Base-by-base conservation (phyloP, 495 filamentous ascomycete genomes). In the Penicillium canariense region DNA sequence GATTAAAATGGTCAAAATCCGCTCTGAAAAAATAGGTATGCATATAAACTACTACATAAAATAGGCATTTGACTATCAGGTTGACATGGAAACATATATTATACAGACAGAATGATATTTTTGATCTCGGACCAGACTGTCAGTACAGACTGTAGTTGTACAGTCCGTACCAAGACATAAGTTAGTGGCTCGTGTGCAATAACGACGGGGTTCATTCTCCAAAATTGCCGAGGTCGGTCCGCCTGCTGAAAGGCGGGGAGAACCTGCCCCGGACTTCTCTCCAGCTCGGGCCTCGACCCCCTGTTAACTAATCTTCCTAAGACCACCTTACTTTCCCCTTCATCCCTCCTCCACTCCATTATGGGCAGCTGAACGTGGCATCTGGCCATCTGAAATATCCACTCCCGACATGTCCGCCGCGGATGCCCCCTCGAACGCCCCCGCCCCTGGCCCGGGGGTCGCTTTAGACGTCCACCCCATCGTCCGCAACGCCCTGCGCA, bases 401-500 rank as follows among this genome's bases (percentile, higher is more conserved):
- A n/a, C n/a, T 18, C 22, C 20, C 38, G 49, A 32, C 27, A 67
- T 67, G 64, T 55, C 61, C 22, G 36, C 25, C 15, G 38, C 60
- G 34, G 57, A 44, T 49, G 43, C 36, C 9, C 10, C 47, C 35
- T 36, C 63, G 40, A 44, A 15, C 15, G 31, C 17, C 38, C 15
- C 58, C 23, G 54, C 58, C 23, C 26, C 58, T 38, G 36, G 25
- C 18, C 18, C 56, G 17, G 50, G 43, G 38, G 55, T 57, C 28
- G 28, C 26, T 8, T 38, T 39, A 12, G 61, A 62, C 27, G 26
- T 70, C 17, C 56, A 63, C 35, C 63, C 70, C 0, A 23, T 69
- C 6, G 55, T 74, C 26, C 88, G 88, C 70, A 91, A 90, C 70
- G 85, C 88, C 35, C 78, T 96, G 48, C 84, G 90, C 58, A 87